Evolutionary conservation across 805 yeast species (phyloP).

Genomic region (Zygosaccharomyces lentus): DNA sequence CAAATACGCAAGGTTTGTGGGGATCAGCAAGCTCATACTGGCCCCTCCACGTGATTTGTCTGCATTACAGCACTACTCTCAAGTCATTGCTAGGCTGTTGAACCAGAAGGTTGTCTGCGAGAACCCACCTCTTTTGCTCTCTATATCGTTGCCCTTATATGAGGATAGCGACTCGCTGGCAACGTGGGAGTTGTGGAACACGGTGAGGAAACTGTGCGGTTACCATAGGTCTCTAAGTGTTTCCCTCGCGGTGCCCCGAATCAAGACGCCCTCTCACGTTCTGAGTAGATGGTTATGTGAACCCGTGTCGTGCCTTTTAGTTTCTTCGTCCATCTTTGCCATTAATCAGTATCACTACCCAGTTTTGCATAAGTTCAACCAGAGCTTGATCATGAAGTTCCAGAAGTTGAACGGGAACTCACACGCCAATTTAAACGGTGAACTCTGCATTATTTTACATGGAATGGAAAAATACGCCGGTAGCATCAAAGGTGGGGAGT

Average conservation of each 20-base stretch:
- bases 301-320: conserved; percentile 54
- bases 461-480: conserved; percentile 45
- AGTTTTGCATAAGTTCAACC: conserved; percentile 57
- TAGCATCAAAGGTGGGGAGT: conserved; percentile 35
- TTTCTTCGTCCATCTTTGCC: conserved; percentile 54
- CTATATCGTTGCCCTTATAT: conserved; percentile 47
- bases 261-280: conserved; percentile 46
- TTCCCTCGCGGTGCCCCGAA: conserved; percentile 69
- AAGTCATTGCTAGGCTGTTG: conserved; percentile 34
- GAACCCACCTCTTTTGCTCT: conserved; percentile 37
- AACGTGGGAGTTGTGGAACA: conserved; percentile 75
- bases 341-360: conserved; percentile 60
- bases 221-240: conserved; percentile 58
- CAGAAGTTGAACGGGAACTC: conserved; percentile 40
- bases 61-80: conserved; percentile 49
- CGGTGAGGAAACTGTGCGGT: conserved; percentile 52
- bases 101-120: conserved; percentile 22
- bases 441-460: conserved; percentile 45
- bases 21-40: conserved; percentile 49
- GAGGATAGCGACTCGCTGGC: conserved; percentile 51
- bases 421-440: conserved; percentile 25
- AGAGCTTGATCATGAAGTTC: conserved; percentile 43
- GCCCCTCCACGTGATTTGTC: conserved; percentile 62
- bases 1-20: conserved; percentile 54
- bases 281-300: conserved; percentile 63